Evolutionary conservation across 2,329 filamentous ascomycete species (phyloP).

Genomic region (Sporothrix phasma): DNA sequence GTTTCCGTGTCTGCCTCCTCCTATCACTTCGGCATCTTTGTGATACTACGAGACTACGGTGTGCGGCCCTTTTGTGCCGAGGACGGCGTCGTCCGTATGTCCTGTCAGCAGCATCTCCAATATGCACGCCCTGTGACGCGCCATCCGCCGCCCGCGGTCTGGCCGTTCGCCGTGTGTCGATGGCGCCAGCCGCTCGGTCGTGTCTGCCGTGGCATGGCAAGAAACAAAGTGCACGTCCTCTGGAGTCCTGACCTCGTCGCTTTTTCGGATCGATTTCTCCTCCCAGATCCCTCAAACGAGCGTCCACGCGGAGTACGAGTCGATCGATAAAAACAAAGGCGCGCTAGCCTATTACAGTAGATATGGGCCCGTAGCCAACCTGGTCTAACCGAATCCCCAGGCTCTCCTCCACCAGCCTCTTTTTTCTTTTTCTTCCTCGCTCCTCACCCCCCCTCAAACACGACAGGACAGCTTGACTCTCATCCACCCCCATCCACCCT

Average conservation of each 20-base stretch:
- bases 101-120: not conserved
- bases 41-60: not conserved
- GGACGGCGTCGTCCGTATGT: not conserved
- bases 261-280: slow-evolving; percentile 10
- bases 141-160: not conserved
- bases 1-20: not conserved
- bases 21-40: not conserved
- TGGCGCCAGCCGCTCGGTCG: not conserved
- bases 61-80: not conserved
- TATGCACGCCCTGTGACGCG: not conserved
- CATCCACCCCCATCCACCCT: slow-evolving; percentile 10
- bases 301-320: slow-evolving; percentile 1
- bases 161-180: not conserved
- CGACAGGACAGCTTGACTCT: slow-evolving; percentile 17
- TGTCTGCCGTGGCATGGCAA: not conserved
- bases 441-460: slow-evolving; percentile 14
- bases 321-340: slow-evolving; percentile 7
- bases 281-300: not conserved
- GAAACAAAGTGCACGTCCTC: not conserved
- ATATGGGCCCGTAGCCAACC: not conserved
- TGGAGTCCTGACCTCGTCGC: not conserved
- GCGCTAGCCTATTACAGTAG: slow-evolving; percentile 2
- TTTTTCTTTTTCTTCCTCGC: slow-evolving; percentile 1
- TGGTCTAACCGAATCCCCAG: slow-evolving; percentile 13
- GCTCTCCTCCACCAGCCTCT: slow-evolving; percentile 12